Evolutionary conservation across 2,329 filamentous ascomycete genomes (phyloP).

Genomic region (Venturia aucupariae): DNA sequence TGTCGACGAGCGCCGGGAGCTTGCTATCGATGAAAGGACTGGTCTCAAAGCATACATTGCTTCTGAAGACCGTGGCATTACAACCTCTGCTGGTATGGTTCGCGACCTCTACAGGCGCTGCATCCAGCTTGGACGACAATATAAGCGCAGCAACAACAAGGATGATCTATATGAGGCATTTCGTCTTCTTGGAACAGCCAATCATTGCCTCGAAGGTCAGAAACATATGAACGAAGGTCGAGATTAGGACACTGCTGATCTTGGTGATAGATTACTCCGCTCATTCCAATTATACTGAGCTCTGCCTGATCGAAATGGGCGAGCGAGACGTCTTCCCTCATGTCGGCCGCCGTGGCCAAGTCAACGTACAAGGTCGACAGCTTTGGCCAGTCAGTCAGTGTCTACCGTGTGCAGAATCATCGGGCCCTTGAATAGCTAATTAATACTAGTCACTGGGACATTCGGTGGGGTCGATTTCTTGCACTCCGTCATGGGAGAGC

Average conservation of each 20-base stretch:
- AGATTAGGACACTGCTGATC: neutral
- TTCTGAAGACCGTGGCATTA: constrained; percentile 67
- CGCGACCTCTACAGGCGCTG: constrained; percentile 62
- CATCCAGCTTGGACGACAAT: constrained; percentile 72
- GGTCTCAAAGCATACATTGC: constrained; percentile 90
- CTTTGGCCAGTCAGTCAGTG: constrained; percentile 60
- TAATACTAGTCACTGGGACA: constrained; percentile 59
- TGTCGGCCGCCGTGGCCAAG: constrained; percentile 63
- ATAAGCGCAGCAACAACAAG: constrained; percentile 55
- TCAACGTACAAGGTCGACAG: constrained; percentile 58
- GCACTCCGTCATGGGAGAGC: constrained; percentile 70
- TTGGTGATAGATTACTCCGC: constrained; percentile 63
- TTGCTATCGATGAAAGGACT: constrained; percentile 59
- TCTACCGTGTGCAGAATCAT: no score
- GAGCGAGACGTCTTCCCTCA: constrained; percentile 78
- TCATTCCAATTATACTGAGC: constrained; percentile 87
- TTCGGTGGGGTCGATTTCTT: constrained; percentile 94
- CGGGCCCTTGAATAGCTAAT: no score
- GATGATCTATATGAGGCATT: constrained; percentile 82
- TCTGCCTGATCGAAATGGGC: constrained; percentile 79
- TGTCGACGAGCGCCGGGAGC: constrained; percentile 67
- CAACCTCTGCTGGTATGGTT: constrained; percentile 71
- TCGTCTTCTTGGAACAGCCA: constrained; percentile 73
- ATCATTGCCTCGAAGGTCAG: constrained; percentile 75
- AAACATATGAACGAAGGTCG: neutral